Percentiles rank a stretch among this genome's conserved stretches.
phyloP scores from a whole-genome alignment of 768 basidiomycete genomes.

The Termitomyces sp. region DNA sequence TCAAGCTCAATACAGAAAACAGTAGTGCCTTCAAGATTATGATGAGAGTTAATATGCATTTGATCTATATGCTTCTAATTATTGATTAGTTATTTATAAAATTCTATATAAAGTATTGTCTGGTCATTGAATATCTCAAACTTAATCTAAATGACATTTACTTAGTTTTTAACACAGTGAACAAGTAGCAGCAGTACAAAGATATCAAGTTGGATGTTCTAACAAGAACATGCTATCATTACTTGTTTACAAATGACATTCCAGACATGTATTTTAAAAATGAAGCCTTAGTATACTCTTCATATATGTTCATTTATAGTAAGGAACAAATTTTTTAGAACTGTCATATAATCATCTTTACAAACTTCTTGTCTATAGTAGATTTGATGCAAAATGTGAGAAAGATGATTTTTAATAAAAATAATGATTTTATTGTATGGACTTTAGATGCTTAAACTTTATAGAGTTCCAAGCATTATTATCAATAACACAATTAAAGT shows the following conservation, averaged over 20 bases:
- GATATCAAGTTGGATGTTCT: slow-evolving; percentile 14
- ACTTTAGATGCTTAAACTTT: not conserved
- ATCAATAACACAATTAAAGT: not conserved
- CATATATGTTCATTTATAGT: not conserved
- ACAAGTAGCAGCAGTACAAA: slow-evolving; percentile 10
- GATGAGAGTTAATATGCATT: not conserved
- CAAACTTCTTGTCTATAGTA: not conserved
- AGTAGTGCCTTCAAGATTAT: not conserved
- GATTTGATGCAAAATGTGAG: not conserved
- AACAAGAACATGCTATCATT: too few relatives aligned
- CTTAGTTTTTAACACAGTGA: slow-evolving; percentile 7
- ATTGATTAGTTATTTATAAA: not conserved
- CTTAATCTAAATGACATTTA: not conserved
- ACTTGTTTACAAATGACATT: slow-evolving; percentile 8
- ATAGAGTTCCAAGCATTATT: not conserved
- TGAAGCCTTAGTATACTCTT: slow-evolving; percentile 11
- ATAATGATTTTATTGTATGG: not conserved
- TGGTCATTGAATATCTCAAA: slow-evolving; percentile 5
- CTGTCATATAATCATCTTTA: not conserved
- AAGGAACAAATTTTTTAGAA: not conserved
- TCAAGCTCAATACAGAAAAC: not conserved
- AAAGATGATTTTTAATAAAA: not conserved
- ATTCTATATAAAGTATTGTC: slow-evolving; percentile 14
- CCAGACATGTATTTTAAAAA: slow-evolving; percentile 12
- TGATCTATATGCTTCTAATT: too few relatives aligned